Percentiles rank a stretch among this genome's conserved stretches.
phyloP scores from a whole-genome alignment of 208 protist genomes.

The Acanthamoeba divionensis region DNA sequence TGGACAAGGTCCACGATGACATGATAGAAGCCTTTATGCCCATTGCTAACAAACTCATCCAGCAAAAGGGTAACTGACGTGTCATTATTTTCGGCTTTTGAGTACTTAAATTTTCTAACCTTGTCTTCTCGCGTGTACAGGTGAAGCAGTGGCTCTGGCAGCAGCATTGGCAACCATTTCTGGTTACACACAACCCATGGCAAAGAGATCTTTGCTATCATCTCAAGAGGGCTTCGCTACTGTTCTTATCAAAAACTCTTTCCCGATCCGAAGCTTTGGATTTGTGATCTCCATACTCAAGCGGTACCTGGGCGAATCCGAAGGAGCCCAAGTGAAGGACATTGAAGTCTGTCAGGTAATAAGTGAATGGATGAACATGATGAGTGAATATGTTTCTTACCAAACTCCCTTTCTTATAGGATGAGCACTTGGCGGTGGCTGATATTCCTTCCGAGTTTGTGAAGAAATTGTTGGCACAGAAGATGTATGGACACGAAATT shows the following conservation, averaged over 20 bases:
- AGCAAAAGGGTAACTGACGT: neutral
- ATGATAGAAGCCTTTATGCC: slow-evolving; percentile 16
- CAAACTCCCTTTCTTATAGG: neutral
- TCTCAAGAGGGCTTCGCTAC: slow-evolving; percentile 1
- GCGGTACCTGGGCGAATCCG: neutral
- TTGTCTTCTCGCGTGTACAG: neutral
- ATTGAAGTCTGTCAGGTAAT: neutral
- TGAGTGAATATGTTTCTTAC: neutral
- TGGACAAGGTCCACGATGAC: slow-evolving; percentile 11
- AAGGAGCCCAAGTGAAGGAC: neutral
- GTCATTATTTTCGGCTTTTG: neutral
- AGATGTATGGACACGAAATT: neutral
- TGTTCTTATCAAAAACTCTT: neutral
- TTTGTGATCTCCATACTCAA: slow-evolving; percentile 40
- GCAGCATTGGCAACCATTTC: slow-evolving; percentile 36
- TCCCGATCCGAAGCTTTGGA: neutral
- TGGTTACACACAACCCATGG: slow-evolving; percentile 23
- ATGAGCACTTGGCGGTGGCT: neutral
- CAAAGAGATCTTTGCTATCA: neutral
- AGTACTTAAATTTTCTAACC: neutral
- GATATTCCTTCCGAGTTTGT: neutral
- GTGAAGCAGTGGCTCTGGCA: neutral
- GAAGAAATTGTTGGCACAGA: neutral
- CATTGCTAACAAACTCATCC: slow-evolving; percentile 33
- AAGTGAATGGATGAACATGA: neutral